Evolutionary conservation across 805 yeast genomes (phyloP).

Genomic region (Myxozyma lipomycoides): DNA sequence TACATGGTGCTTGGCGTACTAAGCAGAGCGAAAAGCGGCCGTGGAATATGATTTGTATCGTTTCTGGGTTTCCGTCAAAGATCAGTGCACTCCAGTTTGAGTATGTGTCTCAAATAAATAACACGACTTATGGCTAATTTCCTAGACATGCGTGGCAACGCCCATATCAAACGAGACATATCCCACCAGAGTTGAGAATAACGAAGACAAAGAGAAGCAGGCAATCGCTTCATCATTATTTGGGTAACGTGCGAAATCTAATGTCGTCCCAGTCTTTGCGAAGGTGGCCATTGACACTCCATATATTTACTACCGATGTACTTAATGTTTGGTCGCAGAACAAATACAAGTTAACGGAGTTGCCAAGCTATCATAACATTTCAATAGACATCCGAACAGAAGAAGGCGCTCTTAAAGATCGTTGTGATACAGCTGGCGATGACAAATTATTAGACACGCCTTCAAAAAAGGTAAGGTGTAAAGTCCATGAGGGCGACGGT

Average conservation of each 20-base stretch:
- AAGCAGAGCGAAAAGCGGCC: slow-evolving; percentile 57
- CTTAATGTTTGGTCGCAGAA: slow-evolving; percentile 31
- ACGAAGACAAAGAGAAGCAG: slow-evolving; percentile 30
- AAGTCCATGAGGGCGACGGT: slow-evolving; percentile 25
- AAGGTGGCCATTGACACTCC: slow-evolving; percentile 32
- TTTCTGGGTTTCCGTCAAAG: slow-evolving; percentile 69
- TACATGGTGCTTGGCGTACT: slow-evolving; percentile 70
- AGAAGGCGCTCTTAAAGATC: slow-evolving; percentile 3
- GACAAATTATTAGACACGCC: not conserved
- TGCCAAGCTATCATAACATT: slow-evolving; percentile 12
- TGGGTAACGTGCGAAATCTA: slow-evolving; percentile 34
- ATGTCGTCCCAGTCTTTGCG: slow-evolving; percentile 29
- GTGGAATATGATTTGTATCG: slow-evolving; percentile 63
- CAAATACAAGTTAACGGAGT: slow-evolving; percentile 26
- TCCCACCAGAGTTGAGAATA: slow-evolving; percentile 42
- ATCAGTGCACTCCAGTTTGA: slow-evolving; percentile 74
- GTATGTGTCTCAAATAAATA: no score
- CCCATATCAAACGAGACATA: slow-evolving; percentile 59
- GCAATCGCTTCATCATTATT: slow-evolving; percentile 28
- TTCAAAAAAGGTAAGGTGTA: not conserved
- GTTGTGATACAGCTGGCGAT: not conserved
- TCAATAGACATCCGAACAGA: slow-evolving; percentile 10
- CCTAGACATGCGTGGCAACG: slow-evolving; percentile 74
- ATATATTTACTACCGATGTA: slow-evolving; percentile 32
- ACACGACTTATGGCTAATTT: no score